Evolutionary conservation across 371 early-diverging fungal species (phyloP), one percentile per base, ranked within the genome.

Genomic region (Apophysomyces variabilis): DNA sequence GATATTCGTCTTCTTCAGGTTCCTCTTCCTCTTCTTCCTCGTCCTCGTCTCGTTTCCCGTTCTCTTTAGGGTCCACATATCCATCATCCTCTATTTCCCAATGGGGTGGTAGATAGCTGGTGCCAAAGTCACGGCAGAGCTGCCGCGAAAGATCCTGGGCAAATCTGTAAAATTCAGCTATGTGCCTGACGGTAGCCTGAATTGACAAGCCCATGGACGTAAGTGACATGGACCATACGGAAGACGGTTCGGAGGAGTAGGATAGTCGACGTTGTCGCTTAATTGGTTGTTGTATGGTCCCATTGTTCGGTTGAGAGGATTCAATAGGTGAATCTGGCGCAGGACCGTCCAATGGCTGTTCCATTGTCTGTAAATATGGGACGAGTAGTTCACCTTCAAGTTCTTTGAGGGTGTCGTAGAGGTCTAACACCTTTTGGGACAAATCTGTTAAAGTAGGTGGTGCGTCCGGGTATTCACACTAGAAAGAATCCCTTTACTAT

Each of bases 401-500:
- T 47, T 77, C 72, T 54, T 75, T 66, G 4, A 82, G 50, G 2
- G 79, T 73, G 45, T 77, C 82, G 47, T 82, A 82, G 5, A 82
- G 64, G 6, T 67, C 65, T n/a, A 82, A 61, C 4, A 82, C 82
- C 67, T 75, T 79, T 61, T 79, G 76, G 9, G 82, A 82, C 18
- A 82, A 61, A 62, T 82, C 78, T 8, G 79, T 73, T 4, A 82
- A 63, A 60, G 77, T 82, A 7, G 79, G 82, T 46, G 82, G 82
- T 26, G 82, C 82, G 67, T 82, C 82, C 41, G 82, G 82, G 54
- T 82, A 82, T 68, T 79, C 82, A 67, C 82, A 82, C 82, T 82
- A 69, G 13, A 36, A 14, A 16, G 32, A 3, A 3, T 26, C 32
- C 18, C 45, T 64, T 45, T 39, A 18, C 21, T 60, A 26, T 41